A percentile compares a stretch with the other conserved stretches of the same genome.
Evolutionary conservation across 2,329 filamentous ascomycete genomes (phyloP).

Genomic region (Amesomyces nigricolor): DNA sequence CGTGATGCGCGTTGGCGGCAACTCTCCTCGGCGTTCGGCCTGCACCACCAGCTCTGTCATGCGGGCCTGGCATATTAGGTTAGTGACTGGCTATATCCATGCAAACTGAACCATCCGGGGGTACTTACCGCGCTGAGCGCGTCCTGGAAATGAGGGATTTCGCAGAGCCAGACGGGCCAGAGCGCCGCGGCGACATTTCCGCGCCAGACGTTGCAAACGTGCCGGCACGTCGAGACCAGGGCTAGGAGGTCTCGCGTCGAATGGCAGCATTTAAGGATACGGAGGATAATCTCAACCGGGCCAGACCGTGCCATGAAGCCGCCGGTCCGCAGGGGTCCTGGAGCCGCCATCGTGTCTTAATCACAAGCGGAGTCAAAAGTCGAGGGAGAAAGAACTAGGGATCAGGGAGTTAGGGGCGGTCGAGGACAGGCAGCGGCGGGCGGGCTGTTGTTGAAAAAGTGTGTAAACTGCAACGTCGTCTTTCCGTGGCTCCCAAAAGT

Average conservation of each 20-base stretch:
- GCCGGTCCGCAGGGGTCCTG: no score
- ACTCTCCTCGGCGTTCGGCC: constrained; percentile 1
- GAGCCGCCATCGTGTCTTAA: no score
- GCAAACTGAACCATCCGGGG: no score
- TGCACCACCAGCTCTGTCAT: constrained; percentile 7
- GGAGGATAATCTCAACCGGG: not conserved
- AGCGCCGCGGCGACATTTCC: not conserved
- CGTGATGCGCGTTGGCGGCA: constrained; percentile 1
- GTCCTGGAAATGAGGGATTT: constrained; percentile 2
- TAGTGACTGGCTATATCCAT: not conserved
- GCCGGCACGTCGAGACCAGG: not conserved
- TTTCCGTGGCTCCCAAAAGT: no score
- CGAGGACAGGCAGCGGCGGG: no score
- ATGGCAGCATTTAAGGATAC: not conserved
- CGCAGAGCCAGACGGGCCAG: constrained; percentile 2
- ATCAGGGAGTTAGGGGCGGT: no score
- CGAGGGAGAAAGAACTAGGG: no score
- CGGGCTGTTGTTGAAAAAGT: no score
- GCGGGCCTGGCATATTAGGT: constrained; percentile 1
- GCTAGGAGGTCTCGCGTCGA: not conserved
- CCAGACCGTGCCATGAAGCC: no score
- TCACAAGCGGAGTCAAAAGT: no score
- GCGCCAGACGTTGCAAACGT: not conserved
- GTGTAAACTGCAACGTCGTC: no score
- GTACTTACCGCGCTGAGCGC: constrained; percentile 4